A percentile compares a stretch with the other conserved stretches of the same genome.
These are phyloP conservation scores for Pseudogymnoascus sp. DNA, from an alignment of 2,329 filamentous ascomycete genomes.

Conservation along the genomic window DNA sequence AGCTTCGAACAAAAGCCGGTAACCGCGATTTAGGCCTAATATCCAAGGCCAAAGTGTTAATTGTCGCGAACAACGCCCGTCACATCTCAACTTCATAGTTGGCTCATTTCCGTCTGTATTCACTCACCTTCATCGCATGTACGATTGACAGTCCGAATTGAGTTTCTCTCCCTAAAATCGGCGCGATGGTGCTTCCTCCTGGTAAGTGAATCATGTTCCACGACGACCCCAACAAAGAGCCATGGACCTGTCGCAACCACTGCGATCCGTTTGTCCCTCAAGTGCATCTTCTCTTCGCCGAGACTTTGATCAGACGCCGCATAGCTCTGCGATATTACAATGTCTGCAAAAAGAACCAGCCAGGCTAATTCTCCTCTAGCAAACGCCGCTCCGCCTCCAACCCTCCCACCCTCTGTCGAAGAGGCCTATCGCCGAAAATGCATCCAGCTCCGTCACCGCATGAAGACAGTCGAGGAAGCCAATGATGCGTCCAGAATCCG, in stretches of 20 bases:
- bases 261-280: neutral
- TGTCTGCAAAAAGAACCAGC: neutral
- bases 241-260: neutral
- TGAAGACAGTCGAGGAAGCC: slow-evolving; percentile 83
- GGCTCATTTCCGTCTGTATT: neutral
- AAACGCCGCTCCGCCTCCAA: slow-evolving; percentile 44
- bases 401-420: slow-evolving; percentile 81
- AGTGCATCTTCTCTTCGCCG: neutral
- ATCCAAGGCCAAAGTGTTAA: neutral
- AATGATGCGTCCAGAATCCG: slow-evolving; percentile 78
- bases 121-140: neutral
- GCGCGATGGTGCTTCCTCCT: slow-evolving; percentile 22
- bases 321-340: neutral
- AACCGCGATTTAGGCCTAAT: too few species aligned
- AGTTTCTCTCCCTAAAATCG: slow-evolving; percentile 6
- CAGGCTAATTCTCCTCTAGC: slow-evolving; percentile 10
- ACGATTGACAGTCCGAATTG: neutral
- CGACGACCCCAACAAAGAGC: neutral
- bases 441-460: slow-evolving; percentile 84
- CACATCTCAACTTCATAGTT: neutral
- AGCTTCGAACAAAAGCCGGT: too few species aligned
- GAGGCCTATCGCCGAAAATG: slow-evolving; percentile 95
- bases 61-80: neutral
- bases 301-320: neutral
- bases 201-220: slow-evolving; percentile 17